Percentiles rank a stretch among this genome's conserved stretches.
phyloP scores from a whole-genome alignment of 768 basidiomycete genomes.

The Leccinum sublutescens region DNA sequence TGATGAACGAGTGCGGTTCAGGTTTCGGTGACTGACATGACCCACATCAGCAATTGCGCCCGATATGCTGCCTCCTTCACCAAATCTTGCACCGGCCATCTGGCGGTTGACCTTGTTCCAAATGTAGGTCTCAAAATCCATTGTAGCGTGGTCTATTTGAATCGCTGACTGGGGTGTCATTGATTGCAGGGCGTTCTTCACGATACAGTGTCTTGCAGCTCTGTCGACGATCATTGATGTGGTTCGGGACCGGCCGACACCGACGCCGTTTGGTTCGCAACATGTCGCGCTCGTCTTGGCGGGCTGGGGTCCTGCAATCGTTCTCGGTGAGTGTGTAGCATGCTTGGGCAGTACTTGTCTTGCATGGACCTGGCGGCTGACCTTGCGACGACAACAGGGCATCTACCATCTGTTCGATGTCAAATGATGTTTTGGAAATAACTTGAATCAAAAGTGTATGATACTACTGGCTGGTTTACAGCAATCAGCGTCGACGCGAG shows the following conservation, averaged over 20 bases:
- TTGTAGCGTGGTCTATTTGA: neutral
- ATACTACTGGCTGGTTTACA: neutral
- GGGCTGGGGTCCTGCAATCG: conserved; percentile 57
- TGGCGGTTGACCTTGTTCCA: conserved; percentile 58
- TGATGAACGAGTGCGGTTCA: neutral
- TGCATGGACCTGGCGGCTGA: neutral
- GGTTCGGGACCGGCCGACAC: conserved; percentile 33
- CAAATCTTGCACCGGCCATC: conserved; percentile 41
- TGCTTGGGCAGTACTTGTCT: neutral
- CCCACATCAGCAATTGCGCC: conserved; percentile 1
- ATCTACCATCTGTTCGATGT: conserved; percentile 38
- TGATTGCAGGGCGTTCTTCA: conserved; percentile 39
- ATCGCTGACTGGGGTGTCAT: conserved; percentile 4
- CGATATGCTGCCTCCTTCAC: neutral
- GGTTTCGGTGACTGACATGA: neutral
- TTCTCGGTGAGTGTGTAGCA: conserved; percentile 44
- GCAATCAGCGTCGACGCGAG: neutral
- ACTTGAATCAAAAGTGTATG: neutral
- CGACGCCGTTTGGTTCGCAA: conserved; percentile 62
- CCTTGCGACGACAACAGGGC: conserved; percentile 31
- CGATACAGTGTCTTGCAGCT: conserved; percentile 46
- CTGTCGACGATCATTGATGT: conserved; percentile 55
- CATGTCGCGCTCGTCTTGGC: conserved; percentile 58
- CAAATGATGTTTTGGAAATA: conserved; percentile 38
- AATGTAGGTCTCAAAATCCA: conserved; percentile 31